phyloP scores from a whole-genome alignment of 805 yeast genomes.

The Schwanniomyces vanrijiae region DNA sequence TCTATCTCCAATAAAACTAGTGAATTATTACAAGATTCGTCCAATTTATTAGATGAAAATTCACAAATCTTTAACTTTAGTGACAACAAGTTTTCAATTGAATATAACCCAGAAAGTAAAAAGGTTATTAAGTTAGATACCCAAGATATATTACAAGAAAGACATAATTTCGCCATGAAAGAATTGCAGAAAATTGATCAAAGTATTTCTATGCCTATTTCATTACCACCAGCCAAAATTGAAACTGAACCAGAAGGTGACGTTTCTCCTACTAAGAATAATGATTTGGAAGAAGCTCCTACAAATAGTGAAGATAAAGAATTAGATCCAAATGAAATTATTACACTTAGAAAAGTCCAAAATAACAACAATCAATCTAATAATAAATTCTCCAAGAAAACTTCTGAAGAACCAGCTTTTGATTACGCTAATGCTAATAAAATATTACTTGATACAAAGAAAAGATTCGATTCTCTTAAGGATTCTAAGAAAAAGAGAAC shows the following conservation, averaged over 20 bases:
- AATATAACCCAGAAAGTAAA: conserved; percentile 13
- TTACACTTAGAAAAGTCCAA: conserved; percentile 34
- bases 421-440: conserved; percentile 48
- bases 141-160: conserved; percentile 12
- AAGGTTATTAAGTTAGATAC: conserved; percentile 16
- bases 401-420: conserved; percentile 23
- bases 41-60: conserved; percentile 5
- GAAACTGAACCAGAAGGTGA: conserved; percentile 3
- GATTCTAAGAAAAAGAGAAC: conserved; percentile 37
- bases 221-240: background rate
- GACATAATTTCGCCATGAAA: conserved; percentile 12
- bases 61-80: conserved; percentile 17
- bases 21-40: conserved; percentile 7
- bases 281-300: conserved; percentile 1
- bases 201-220: conserved; percentile 6
- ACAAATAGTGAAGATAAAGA: conserved; percentile 6
- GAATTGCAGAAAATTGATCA: conserved; percentile 12
- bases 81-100: conserved; percentile 12
- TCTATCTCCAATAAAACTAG: conserved; percentile 10
- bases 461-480: conserved; percentile 11
- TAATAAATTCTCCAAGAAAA: conserved; percentile 4
- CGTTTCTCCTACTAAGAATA: background rate
- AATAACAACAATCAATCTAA: conserved; percentile 10
- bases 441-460: conserved; percentile 28
- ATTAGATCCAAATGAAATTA: conserved; percentile 34